These are phyloP conservation scores for Penicillium canariense DNA, from an alignment of 495 filamentous ascomycete genomes.

Conservation along the genomic window DNA sequence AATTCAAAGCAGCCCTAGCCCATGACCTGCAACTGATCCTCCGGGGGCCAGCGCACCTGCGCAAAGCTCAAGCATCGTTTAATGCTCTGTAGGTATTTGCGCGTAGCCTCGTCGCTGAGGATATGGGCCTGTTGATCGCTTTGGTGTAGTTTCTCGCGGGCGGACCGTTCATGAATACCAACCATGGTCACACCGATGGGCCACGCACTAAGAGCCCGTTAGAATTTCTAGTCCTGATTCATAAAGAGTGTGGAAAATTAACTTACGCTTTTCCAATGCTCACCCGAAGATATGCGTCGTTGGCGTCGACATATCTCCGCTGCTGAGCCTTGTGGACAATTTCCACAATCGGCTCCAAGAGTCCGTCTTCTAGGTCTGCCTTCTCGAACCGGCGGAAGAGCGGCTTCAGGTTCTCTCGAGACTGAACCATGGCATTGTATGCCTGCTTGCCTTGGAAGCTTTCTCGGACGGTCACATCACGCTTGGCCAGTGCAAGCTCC, in stretches of 20 bases:
- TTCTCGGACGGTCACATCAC: slow-evolving; percentile 60
- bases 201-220: slow-evolving; percentile 63
- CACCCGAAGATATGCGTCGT: slow-evolving; percentile 87
- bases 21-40: slow-evolving; percentile 93
- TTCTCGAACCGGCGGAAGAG: slow-evolving; percentile 89
- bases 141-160: slow-evolving; percentile 91
- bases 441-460: slow-evolving; percentile 77
- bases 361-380: slow-evolving; percentile 68
- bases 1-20: slow-evolving; percentile 51
- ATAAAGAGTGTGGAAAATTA: not conserved
- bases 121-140: slow-evolving; percentile 89
- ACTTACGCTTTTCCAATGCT: slow-evolving; percentile 91
- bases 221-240: slow-evolving; percentile 7
- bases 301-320: slow-evolving; percentile 89
- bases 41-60: slow-evolving; percentile 92
- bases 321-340: slow-evolving; percentile 90
- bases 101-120: slow-evolving; percentile 90
- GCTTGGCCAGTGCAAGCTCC: slow-evolving; percentile 71
- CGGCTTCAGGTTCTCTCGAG: slow-evolving; percentile 80
- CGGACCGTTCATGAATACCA: slow-evolving; percentile 95
- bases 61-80: slow-evolving; percentile 96
- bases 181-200: slow-evolving; percentile 99
- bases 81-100: slow-evolving; percentile 96
- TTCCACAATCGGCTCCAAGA: slow-evolving; percentile 85
- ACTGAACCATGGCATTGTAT: slow-evolving; percentile 73